Evolutionary conservation across 2,329 filamentous ascomycete species (phyloP), one percentile per base, ranked within the genome.

Genomic region (Colletotrichum tabaci): DNA sequence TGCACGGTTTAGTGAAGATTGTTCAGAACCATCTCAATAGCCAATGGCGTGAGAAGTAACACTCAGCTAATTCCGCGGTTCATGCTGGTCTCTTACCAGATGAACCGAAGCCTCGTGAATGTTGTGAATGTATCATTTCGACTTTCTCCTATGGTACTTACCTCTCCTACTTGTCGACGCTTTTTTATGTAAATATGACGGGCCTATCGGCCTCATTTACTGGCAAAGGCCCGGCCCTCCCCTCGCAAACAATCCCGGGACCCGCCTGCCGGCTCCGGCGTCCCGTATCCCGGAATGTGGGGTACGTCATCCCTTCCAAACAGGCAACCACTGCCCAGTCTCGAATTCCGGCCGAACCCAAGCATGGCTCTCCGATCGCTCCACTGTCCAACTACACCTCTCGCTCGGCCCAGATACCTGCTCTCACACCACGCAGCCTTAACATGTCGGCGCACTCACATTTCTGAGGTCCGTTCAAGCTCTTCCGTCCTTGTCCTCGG

Each of bases 271-370:
- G 47, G 30, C n/a, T 21, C 68, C 64, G 65, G 47, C 15, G 26
- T 21, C 26, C 53, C 58, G 42, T 30, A 35, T 8, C 58, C 65
- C 55, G 60, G 42, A 68, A 69, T 62, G 65, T 61, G 65, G 68
- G 65, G 65, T 50, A 72, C 60, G 66, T 61, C 65, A 72, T 69
- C 64, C 46, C 46, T 71, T 66, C 68, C 68, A 49, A 72, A 69
- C 53, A 69, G 66, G 69, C 35, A 72, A 60, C 38, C 52, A 53
- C 50, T 23, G 47, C 65, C 66, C 35, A 60, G 35, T 52, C 68
- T 50, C 40, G 18, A 58, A 38, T 42, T 61, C 10, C 42, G 35
- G 26, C 50, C 4, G 50, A 49, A 26, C 67, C 50, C 52, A 53
- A 67, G 56, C 49, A 23, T 26, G 50, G 46, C 16, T 15, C 62